Percentiles rank a stretch among this genome's conserved stretches.
Conservation (phyloP, 176 grass and related monocot genomes). For the Phoenix dactylifera region DNA sequence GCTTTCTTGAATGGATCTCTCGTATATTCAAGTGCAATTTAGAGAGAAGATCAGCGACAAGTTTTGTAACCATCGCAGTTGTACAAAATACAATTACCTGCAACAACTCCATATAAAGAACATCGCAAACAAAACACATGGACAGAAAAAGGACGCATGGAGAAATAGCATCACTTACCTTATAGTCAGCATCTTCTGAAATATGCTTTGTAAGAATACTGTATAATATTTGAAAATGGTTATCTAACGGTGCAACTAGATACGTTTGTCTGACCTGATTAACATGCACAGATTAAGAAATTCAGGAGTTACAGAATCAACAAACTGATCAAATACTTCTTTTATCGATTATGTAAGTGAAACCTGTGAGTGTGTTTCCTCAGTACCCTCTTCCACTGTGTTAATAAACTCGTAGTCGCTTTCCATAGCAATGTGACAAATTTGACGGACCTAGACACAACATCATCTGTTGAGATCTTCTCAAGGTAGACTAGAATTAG, state of each 20-base stretch:
- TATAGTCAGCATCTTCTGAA: conserved; percentile 69
- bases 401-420: conserved; percentile 69
- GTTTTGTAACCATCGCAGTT: conserved; percentile 83
- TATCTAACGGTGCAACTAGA: conserved; percentile 48
- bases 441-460: conserved; percentile 53
- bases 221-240: conserved; percentile 68
- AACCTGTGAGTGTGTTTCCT: conserved; percentile 89
- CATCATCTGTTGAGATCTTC: no score
- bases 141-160: neutral
- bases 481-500: no score
- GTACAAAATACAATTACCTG: conserved; percentile 97
- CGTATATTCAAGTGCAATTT: conserved; percentile 66
- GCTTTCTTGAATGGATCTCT: conserved; percentile 93
- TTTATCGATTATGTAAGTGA: no score
- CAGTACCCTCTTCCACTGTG: conserved; percentile 82
- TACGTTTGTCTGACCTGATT: conserved; percentile 75
- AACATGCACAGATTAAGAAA: neutral
- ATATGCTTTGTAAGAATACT: conserved; percentile 55
- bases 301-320: no score
- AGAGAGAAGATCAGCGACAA: conserved; percentile 63
- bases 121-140: conserved; percentile 6
- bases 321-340: no score
- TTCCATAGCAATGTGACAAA: conserved; percentile 78
- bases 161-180: conserved; percentile 37
- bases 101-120: conserved; percentile 19